phyloP scores from a whole-genome alignment of 2,329 filamentous ascomycete species.

The Exophiala phaeomuriformis region DNA sequence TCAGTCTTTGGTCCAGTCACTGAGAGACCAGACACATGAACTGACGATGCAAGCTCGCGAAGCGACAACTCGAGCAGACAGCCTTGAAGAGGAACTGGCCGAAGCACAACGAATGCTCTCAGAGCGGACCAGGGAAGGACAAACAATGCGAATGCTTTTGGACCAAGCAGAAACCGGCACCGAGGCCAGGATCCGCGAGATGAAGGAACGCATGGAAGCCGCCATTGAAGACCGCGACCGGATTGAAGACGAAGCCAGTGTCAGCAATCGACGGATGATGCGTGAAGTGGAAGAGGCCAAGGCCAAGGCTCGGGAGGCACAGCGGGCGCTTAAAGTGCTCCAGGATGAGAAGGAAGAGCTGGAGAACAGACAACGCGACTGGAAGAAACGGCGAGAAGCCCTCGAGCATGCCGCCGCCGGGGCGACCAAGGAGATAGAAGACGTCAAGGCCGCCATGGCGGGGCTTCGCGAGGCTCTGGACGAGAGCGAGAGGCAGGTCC shows the following conservation, averaged over 20 bases:
- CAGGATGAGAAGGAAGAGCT: conserved; percentile 71
- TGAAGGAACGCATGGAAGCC: conserved; percentile 78
- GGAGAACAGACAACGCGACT: conserved; percentile 64
- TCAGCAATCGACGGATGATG: conserved; percentile 64
- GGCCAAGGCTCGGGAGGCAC: conserved; percentile 68
- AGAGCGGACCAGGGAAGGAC: conserved; percentile 82
- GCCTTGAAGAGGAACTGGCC: conserved; percentile 81
- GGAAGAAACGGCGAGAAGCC: conserved; percentile 65
- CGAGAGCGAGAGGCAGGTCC: conserved; percentile 74
- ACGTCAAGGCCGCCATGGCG: conserved; percentile 68
- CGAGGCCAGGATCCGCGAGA: conserved; percentile 75
- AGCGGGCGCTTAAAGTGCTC: conserved; percentile 65
- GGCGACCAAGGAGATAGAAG: conserved; percentile 64
- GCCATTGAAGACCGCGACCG: conserved; percentile 91
- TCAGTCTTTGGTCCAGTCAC: conserved; percentile 77
- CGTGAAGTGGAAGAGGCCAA: conserved; percentile 84
- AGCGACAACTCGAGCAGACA: conserved; percentile 70
- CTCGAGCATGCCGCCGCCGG: conserved; percentile 64
- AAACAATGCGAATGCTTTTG: conserved; percentile 86
- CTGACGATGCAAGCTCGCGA: conserved; percentile 88
- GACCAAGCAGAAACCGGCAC: conserved; percentile 78
- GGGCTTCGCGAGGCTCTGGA: conserved; percentile 75
- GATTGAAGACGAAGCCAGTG: conserved; percentile 81
- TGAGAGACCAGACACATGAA: conserved; percentile 88
- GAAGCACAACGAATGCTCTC: conserved; percentile 80